phyloP scores from a whole-genome alignment of 2,329 filamentous ascomycete species.

The Aspergillus cejpii region DNA sequence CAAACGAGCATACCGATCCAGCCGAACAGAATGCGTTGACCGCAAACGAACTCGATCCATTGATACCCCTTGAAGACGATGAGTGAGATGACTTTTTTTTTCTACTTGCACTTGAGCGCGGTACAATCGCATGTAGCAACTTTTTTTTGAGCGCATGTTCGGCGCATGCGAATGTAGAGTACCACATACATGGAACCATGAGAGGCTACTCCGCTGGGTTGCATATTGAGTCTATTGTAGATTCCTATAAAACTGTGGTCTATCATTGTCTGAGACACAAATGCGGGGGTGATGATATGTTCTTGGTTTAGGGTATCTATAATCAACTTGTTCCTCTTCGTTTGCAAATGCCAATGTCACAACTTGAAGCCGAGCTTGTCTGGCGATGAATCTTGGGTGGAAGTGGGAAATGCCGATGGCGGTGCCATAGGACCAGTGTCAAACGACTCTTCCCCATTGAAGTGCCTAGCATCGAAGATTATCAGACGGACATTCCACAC shows the following conservation, averaged over 20 bases:
- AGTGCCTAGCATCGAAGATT: constrained; percentile 33
- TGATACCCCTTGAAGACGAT: constrained; percentile 11
- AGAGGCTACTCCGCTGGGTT: too few relatives aligned
- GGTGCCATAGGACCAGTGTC: constrained; percentile 32
- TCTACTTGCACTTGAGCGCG: background rate
- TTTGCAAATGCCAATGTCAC: constrained; percentile 5
- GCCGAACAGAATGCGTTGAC: constrained; percentile 1
- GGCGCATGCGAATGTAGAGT: background rate
- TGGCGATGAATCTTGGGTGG: constrained; percentile 2
- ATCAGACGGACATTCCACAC: background rate
- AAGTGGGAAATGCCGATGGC: constrained; percentile 14
- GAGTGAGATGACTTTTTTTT: background rate
- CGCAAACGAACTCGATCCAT: background rate
- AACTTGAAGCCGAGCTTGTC: constrained; percentile 16
- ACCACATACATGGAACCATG: background rate
- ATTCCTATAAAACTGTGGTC: background rate
- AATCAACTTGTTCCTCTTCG: background rate
- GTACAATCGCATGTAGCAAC: background rate
- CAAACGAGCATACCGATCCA: constrained; percentile 1
- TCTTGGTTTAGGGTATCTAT: background rate
- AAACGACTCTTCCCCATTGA: constrained; percentile 44
- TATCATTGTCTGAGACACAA: background rate
- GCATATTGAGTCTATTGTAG: background rate
- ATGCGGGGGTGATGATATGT: background rate
- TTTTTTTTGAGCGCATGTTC: background rate